Base-by-base conservation (phyloP, 2,329 filamentous ascomycete genomes). In the Epichloe hybrida region DNA sequence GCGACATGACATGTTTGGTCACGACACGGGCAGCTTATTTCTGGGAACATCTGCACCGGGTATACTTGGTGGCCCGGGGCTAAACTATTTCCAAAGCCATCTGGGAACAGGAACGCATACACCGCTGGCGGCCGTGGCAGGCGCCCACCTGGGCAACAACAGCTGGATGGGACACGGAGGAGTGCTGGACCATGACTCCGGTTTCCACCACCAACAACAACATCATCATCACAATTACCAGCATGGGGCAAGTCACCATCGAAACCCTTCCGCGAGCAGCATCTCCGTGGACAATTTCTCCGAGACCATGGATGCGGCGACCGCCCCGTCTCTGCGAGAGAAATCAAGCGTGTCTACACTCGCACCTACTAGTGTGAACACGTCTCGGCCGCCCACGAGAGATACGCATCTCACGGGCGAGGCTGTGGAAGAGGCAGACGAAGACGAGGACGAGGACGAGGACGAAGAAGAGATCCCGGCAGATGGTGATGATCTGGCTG, bases 61-160 rank as follows among this genome's bases (percentile, higher is more conserved):
- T 1, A 77, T 84, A 44, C 76, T 84, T 5, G 84, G 86, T 52
- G 84, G 84, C 34, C 84, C 84, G 11, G 89, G 87, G 58, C 74
- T 91, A 59, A 83, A 84, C 64, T 93, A 91, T 66, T 91, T 93
- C 61, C 86, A 90, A 63, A 80, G 84, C 17, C 86, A 89, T 57
- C 73, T 91, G 4, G 79, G 81, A 8, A 86, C 84, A 46, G 87
- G 87, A 27, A 81, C 84, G 12, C 83, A 87, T 54, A 91, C 87
- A 27, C 87, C 87, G 42, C 74, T 91, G 34, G 86, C 87, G 6
- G 86, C 86, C 47, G 83, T 90, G 46, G 86, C 86, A 20, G 84
- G 86, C 40, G 85, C 83, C 27, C 69, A 71, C 44, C 58, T 68
- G 44, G 63, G 64, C 27, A 66, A 62, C 57, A 62, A 59, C 54